phyloP scores from a whole-genome alignment of 2,329 filamentous ascomycete species.

The Sodiomyces alkalinus region DNA sequence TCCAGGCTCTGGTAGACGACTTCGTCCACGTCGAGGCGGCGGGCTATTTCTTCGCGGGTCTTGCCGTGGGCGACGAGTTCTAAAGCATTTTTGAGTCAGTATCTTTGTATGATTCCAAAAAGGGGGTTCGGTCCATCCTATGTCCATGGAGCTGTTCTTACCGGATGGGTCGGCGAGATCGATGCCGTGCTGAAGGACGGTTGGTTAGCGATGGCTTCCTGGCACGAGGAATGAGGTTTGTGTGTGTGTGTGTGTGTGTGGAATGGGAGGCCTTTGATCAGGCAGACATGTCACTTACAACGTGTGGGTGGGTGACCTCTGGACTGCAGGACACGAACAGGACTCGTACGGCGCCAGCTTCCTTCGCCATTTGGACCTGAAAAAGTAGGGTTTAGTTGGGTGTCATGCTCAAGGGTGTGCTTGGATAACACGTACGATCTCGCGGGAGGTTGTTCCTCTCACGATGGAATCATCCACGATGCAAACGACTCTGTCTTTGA shows the following conservation, averaged over 20 bases:
- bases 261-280: too few relatives aligned
- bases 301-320: conserved; percentile 71
- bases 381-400: conserved; percentile 3
- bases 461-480: conserved; percentile 87
- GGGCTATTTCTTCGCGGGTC: conserved; percentile 23
- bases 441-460: conserved; percentile 62
- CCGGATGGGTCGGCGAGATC: conserved; percentile 26
- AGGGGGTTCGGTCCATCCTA: too few relatives aligned
- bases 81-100: conserved; percentile 3
- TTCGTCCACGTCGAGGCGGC: conserved; percentile 24
- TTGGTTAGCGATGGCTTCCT: conserved; percentile 1
- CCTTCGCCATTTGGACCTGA: conserved; percentile 53
- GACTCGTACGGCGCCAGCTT: conserved; percentile 68
- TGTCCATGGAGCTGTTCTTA: conserved; percentile 7
- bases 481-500: conserved; percentile 62
- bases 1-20: conserved; percentile 48
- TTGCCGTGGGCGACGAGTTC: conserved; percentile 26
- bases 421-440: conserved; percentile 9
- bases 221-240: too few relatives aligned
- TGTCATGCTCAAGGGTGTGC: neutral
- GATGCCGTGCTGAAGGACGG: conserved; percentile 24
- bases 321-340: conserved; percentile 74
- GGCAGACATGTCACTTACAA: too few relatives aligned
- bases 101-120: too few relatives aligned
- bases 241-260: too few relatives aligned